Conservation (phyloP, 306 rosid species). For the Prunus davidiana region DNA sequence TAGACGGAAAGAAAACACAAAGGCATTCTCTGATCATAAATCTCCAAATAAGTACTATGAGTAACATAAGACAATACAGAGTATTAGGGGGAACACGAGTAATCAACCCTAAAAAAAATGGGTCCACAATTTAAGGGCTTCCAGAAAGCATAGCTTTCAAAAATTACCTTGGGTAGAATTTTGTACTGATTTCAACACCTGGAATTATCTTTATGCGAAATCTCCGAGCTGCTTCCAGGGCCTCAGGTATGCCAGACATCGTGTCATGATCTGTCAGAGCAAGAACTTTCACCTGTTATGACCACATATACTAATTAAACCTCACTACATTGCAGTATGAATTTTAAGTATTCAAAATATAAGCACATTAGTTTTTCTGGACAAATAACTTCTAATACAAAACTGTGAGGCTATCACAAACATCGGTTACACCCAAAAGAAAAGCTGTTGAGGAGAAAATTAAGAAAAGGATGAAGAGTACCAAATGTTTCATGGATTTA, state of each 20-base stretch:
- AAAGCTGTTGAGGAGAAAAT: background rate
- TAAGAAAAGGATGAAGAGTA: background rate
- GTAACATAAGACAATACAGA: background rate
- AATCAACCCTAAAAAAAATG: background rate
- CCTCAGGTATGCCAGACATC: slow-evolving; percentile 91
- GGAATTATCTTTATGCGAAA: slow-evolving; percentile 93
- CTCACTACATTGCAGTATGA: slow-evolving; percentile 10
- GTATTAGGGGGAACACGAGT: background rate
- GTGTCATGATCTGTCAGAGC: slow-evolving; percentile 99
- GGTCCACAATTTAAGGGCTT: background rate
- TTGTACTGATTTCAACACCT: slow-evolving; percentile 92
- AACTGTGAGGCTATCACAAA: background rate
- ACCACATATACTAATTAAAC: slow-evolving; percentile 53
- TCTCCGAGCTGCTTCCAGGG: slow-evolving; percentile 74
- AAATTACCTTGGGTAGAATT: slow-evolving; percentile 65
- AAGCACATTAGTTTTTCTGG: background rate
- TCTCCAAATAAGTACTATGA: background rate
- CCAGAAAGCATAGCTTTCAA: slow-evolving; percentile 1
- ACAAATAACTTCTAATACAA: slow-evolving; percentile 1
- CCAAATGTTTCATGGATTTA: background rate
- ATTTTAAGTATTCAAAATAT: slow-evolving; percentile 7
- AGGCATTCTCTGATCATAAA: background rate
- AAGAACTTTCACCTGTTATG: slow-evolving; percentile 98
- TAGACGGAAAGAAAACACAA: background rate
- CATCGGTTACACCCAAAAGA: background rate